Evolutionary conservation across 257 asterid species (phyloP).

Genomic region (Solanum lycopersicoides): DNA sequence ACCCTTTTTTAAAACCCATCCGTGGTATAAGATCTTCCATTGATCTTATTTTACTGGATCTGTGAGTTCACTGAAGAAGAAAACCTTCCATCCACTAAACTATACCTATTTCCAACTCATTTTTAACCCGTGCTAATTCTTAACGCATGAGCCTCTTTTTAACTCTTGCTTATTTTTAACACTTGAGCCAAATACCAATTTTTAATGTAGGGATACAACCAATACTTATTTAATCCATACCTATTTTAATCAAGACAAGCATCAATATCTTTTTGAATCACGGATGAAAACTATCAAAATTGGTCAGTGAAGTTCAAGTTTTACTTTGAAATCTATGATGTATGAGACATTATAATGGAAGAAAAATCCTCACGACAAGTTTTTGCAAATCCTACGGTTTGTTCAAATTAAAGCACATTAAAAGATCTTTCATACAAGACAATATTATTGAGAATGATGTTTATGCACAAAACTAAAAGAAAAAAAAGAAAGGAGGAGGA

Average conservation of each 20-base stretch:
- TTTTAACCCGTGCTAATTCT: neutral
- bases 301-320: neutral
- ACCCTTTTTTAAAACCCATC: neutral
- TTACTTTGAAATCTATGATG: neutral
- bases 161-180: neutral
- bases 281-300: neutral
- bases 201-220: neutral
- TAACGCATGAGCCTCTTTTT: neutral
- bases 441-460: neutral
- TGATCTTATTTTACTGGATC: neutral
- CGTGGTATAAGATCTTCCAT: neutral
- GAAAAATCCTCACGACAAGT: neutral
- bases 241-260: neutral
- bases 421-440: neutral
- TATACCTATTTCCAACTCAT: neutral
- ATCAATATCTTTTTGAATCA: neutral
- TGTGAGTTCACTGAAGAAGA: neutral
- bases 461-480: neutral
- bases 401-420: neutral
- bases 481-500: neutral
- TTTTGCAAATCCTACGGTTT: neutral
- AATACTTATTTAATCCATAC: neutral
- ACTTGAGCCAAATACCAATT: neutral
- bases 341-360: neutral
- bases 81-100: neutral